These are phyloP conservation scores for Lactarius trivialis DNA, from an alignment of 768 basidiomycete species.

Conservation along the genomic window DNA sequence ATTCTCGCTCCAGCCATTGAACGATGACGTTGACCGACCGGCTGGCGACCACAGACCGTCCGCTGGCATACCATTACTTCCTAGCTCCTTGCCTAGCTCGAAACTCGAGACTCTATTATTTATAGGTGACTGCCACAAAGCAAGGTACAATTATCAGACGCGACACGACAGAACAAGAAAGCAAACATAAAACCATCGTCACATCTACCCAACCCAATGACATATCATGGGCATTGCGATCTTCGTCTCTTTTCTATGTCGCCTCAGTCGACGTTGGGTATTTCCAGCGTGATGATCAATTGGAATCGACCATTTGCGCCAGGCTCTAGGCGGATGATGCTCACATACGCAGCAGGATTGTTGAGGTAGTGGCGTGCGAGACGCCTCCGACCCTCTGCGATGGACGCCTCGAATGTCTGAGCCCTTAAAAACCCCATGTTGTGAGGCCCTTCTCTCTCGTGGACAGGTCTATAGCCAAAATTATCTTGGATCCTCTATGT, in stretches of 20 bases:
- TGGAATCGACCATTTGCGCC: neutral
- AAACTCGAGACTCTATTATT: too few relatives aligned
- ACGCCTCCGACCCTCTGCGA: neutral
- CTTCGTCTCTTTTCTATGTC: too few relatives aligned
- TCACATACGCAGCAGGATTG: neutral
- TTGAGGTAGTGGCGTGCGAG: neutral
- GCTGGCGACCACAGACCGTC: too few relatives aligned
- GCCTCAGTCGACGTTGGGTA: neutral
- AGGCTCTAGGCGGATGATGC: neutral
- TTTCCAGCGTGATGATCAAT: neutral
- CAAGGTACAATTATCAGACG: too few relatives aligned
- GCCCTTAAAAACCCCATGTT: neutral
- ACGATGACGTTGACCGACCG: too few relatives aligned
- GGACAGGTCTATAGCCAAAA: neutral
- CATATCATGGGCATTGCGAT: too few relatives aligned
- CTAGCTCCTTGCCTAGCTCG: too few relatives aligned
- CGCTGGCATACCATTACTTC: neutral
- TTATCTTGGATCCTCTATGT: neutral
- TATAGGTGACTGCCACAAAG: neutral
- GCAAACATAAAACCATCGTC: too few relatives aligned
- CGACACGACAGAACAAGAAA: too few relatives aligned
- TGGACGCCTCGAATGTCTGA: neutral
- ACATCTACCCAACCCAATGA: too few relatives aligned
- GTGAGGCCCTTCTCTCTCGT: neutral
- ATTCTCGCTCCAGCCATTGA: neutral